phyloP scores from a whole-genome alignment of 768 basidiomycete genomes.

The Lactifluus subvellereus region DNA sequence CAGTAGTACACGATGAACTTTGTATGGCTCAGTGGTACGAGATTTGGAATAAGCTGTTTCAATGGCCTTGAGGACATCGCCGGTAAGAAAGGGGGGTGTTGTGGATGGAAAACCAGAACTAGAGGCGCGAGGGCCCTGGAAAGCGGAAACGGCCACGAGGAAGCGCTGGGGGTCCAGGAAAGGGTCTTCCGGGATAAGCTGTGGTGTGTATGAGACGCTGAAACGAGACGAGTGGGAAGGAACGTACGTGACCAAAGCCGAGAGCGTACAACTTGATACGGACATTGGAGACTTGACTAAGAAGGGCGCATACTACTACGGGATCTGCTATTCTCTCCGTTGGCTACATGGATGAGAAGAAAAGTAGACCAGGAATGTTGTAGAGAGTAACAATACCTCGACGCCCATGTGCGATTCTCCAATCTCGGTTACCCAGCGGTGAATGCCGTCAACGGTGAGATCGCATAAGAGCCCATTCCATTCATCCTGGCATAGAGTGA shows the following conservation, averaged over 20 bases:
- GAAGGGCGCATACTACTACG: slow-evolving; percentile 57
- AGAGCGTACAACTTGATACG: slow-evolving; percentile 66
- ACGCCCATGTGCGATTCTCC: slow-evolving; percentile 56
- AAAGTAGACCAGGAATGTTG: not conserved
- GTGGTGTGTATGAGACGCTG: slow-evolving; percentile 3
- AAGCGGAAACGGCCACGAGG: slow-evolving; percentile 40
- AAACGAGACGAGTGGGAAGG: not conserved
- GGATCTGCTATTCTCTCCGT: slow-evolving; percentile 74
- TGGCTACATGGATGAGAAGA: slow-evolving; percentile 38
- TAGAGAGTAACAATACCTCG: slow-evolving; percentile 41
- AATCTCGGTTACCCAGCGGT: slow-evolving; percentile 59
- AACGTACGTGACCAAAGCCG: slow-evolving; percentile 39
- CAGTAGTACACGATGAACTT: slow-evolving; percentile 56
- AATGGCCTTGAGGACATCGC: slow-evolving; percentile 45
- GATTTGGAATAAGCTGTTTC: slow-evolving; percentile 42
- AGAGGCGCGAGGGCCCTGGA: slow-evolving; percentile 25
- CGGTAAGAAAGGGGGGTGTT: slow-evolving; percentile 33
- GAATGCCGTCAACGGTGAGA: slow-evolving; percentile 63
- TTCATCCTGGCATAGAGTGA: slow-evolving; percentile 35
- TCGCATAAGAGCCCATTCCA: slow-evolving; percentile 72
- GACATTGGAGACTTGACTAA: slow-evolving; percentile 60
- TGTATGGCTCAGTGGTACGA: slow-evolving; percentile 47
- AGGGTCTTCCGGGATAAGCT: slow-evolving; percentile 64
- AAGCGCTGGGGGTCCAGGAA: slow-evolving; percentile 66
- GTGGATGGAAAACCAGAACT: slow-evolving; percentile 10